phyloP scores from a whole-genome alignment of 2,329 filamentous ascomycete species.

The Beauveria caledonica region DNA sequence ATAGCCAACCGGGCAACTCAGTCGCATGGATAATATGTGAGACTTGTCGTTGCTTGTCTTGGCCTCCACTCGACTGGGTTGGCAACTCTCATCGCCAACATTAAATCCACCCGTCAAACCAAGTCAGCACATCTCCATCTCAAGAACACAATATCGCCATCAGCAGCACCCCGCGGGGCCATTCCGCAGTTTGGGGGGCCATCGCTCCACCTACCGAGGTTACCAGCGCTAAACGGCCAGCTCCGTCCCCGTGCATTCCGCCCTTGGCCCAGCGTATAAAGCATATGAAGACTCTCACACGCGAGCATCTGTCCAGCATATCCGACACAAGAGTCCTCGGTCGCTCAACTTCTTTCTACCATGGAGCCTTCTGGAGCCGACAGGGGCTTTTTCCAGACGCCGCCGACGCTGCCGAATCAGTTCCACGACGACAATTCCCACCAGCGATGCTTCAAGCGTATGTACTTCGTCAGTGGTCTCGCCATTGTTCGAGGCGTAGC shows the following conservation, averaged over 20 bases:
- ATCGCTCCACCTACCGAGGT: slow-evolving; percentile 1
- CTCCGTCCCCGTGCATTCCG: background rate
- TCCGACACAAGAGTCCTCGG: background rate
- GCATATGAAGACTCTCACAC: background rate
- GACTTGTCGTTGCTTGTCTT: background rate
- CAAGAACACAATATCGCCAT: background rate
- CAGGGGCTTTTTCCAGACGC: slow-evolving; percentile 48
- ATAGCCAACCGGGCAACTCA: too few relatives aligned
- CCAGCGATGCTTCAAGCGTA: slow-evolving; percentile 43
- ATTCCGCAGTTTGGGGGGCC: slow-evolving; percentile 3
- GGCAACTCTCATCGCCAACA: background rate
- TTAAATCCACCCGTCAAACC: background rate
- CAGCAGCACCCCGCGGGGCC: background rate
- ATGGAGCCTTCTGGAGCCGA: slow-evolving; percentile 39
- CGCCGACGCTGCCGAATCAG: slow-evolving; percentile 45
- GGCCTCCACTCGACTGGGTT: background rate
- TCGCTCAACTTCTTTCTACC: background rate
- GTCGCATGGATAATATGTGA: background rate
- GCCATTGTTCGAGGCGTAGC: too few relatives aligned
- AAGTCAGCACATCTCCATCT: background rate
- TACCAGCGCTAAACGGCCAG: background rate
- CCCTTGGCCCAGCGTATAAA: background rate
- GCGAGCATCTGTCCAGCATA: background rate
- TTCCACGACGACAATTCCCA: slow-evolving; percentile 47
- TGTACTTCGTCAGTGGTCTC: slow-evolving; percentile 14